Evolutionary conservation across 164 flowering plant species (phyloP), one percentile per base, ranked within the genome.

Genomic region (Vitis rotundifolia): DNA sequence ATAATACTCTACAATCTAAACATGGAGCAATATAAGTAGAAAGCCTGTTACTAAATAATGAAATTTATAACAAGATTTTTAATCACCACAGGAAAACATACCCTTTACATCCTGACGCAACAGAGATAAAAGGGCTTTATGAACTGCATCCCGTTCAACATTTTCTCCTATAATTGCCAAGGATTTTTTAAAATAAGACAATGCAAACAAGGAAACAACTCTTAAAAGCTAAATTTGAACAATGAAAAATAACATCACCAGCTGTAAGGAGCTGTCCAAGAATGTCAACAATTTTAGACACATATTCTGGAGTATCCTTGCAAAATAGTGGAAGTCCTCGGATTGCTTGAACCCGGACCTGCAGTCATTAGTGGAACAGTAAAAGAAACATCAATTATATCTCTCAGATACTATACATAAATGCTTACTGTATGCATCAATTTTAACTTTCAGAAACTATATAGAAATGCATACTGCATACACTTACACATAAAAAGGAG

Each of bases 101-200:
- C 99, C 98, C 84, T 90, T 84, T 31, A 83, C 87, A 79, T 95
- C 96, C 80, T 90, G 98, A 81, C 97, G 86, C 84, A 95, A 71
- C 49, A 95, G 73, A 15, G 99, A 86, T 93, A 95, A 84, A 54
- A 95, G 88, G 31, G 97, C 93, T 79, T 93, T 95, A 67, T 89
- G 84, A 61, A 89, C 99, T 12, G 98, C 98, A 86, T 95, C 99
- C 18, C 99, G 94, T 88, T 94, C 98, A 75, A 92, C 94, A 83
- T 87, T 84, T 77, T 93, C 97, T 69, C 89, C 98, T 89, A 67
- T 11, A 76, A 71, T 16, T 16, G 79, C 54, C 28, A 68, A 69
- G 26, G 26, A 22, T 22, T 1, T 22, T 22, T 22, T 1, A 22
- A 22, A 22, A 22, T 22, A 22, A 22, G 26, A 22, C 26, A 52